These are phyloP conservation scores for Blastobotrys arbuscula DNA, from an alignment of 1,139 yeast species.

Conservation along the genomic window DNA sequence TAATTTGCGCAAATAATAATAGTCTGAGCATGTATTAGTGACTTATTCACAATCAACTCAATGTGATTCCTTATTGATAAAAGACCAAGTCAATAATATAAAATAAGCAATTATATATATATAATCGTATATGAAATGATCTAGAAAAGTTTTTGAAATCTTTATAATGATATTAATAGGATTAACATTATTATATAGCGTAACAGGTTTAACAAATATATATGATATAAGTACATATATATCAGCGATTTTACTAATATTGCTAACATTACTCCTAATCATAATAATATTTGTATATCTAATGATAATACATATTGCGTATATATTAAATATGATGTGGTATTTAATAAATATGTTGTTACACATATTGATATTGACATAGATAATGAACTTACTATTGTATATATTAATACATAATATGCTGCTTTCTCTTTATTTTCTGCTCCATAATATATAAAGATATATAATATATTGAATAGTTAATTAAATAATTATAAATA, in stretches of 20 bases:
- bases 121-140: too few species aligned
- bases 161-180: conserved; percentile 24
- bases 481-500: neutral
- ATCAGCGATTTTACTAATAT: conserved; percentile 21
- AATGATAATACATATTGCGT: conserved; percentile 18
- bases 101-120: too few species aligned
- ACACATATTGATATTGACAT: conserved; percentile 22
- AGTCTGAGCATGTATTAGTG: too few species aligned
- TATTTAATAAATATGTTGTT: conserved; percentile 21
- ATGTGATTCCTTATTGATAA: too few species aligned
- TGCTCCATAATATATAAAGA: too few species aligned
- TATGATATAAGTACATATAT: conserved; percentile 22
- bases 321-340: conserved; percentile 20
- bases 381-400: conserved; percentile 22
- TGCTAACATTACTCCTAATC: conserved; percentile 18
- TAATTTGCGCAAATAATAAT: too few species aligned
- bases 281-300: conserved; percentile 20
- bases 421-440: conserved; percentile 24
- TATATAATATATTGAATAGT: too few species aligned
- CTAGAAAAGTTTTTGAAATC: too few species aligned
- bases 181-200: conserved; percentile 22
- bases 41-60: too few species aligned
- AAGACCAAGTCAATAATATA: too few species aligned
- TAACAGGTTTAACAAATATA: conserved; percentile 24
- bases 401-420: conserved; percentile 17